Base-by-base conservation (phyloP, 2,329 filamentous ascomycete species). In the Pestalotiopsis sp. region DNA sequence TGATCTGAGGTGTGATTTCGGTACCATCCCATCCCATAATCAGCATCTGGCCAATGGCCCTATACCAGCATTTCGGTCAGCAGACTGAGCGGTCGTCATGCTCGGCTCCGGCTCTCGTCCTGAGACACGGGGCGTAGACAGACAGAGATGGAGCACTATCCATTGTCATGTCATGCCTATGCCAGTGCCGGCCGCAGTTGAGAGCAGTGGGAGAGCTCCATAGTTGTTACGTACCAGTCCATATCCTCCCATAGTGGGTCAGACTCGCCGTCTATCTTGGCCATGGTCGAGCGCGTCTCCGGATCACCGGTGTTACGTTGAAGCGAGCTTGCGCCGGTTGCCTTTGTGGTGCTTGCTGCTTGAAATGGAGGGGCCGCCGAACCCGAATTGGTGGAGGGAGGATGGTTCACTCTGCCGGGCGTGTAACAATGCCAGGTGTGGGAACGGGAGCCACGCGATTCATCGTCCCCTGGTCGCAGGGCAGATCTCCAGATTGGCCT, bases 21-120 rank as follows among this genome's bases (percentile, higher is more conserved):
- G 92, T 93, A 70, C 93, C 93, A 84, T 96, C 92, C 85, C 93
- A 97, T 79, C 92, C 93, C 91, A 94, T 93, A 79, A 93, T 91
- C 80, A 94, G 86, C 84, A 91, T 88, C 84, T 94, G 92, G 70
- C 92, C 92, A 83, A 93, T 90, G 70, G 89, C 88, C 86, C 89
- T 91, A 76, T 70, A 73, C 73, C 78, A 71, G 81, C 77, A 36
- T 36, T 9, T 62, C 61, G 79, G 78, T 77, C 72, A 79, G 75
- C 67, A 58, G 71, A 41, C 66, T 23, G 13, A 36, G 39, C 69
- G 12, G 38, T 64, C 9, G 11, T 27, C 11, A n/a, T n/a, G 56
- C 4, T 12, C 7, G 36, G 52, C 25, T 14, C 23, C 2, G 27
- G 20, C 49, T 49, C n/a, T 38, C 45, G 14, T 6, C 27, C 31